Evolutionary conservation across 768 basidiomycete genomes (phyloP), one percentile per base, ranked within the genome.

Genomic region (Clitopilus passeckerianus): DNA sequence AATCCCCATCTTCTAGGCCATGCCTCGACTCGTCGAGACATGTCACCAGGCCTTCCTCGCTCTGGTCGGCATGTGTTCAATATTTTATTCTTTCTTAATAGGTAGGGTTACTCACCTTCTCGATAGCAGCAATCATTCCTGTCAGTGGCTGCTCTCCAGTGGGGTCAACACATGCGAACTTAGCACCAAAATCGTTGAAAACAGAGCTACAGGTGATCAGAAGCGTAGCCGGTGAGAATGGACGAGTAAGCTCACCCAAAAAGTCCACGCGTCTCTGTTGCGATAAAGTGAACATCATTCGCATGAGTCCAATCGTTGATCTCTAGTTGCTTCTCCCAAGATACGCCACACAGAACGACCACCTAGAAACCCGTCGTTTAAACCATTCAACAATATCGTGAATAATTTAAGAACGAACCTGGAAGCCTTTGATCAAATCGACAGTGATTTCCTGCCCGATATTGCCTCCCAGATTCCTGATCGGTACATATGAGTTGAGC

Each of bases 1-100:
- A 98, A 69, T 98, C 94, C 15, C 97, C 97, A 70, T 98, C 97
- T 71, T 98, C 95, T n/a, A 99, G 82, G 18, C 97, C 97, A 71
- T 98, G 97, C 60, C 97, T 85, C 10, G 96, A 90, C 77, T 99
- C 97, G 65, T 99, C 97, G 60, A 98, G 77, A 70, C 95, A 97
- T 10, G 96, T 97, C 6, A 98, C 96, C 20, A 98, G 74, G n/a
- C 90, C 95, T 56, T 97, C 94, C 50, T 81, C 77, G 61, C 87
- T 89, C 93, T 96, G 59, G 27, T 46, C 27, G 20, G 20, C 46
- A 15, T 57, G 56, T 58, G 23, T 30, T n/a, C 54, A 41, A 9
- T 18, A 12, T 5, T 55, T 43, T 53, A 18, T 52, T 34, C 5
- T 22, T 6, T 15, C 16, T 6, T 6, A 53, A 20, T 15, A 33